Percentiles rank a stretch among this genome's conserved stretches.
These are phyloP conservation scores for Alnus rubra DNA, from an alignment of 306 rosid species.

Conservation along the genomic window DNA sequence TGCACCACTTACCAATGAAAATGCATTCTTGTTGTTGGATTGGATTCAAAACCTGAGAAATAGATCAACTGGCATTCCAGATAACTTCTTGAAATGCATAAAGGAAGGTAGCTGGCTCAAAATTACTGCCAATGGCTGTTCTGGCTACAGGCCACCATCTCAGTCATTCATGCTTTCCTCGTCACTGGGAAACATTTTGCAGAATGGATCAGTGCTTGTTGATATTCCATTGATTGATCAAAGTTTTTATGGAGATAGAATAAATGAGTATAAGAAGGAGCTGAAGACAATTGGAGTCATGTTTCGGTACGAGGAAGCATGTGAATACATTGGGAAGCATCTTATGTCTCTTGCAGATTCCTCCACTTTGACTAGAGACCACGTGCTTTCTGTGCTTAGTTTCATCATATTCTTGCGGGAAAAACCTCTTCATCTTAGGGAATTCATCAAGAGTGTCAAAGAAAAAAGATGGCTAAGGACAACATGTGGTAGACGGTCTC, in stretches of 20 bases:
- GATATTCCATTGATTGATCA: slow-evolving; percentile 70
- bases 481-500: slow-evolving; percentile 48
- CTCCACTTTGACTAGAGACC: slow-evolving; percentile 32
- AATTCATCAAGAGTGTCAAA: slow-evolving; percentile 45
- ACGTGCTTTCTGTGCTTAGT: slow-evolving; percentile 48
- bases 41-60: slow-evolving; percentile 53
- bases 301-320: slow-evolving; percentile 62
- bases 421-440: slow-evolving; percentile 16
- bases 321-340: slow-evolving; percentile 55
- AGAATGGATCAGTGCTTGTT: slow-evolving; percentile 51
- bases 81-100: slow-evolving; percentile 47
- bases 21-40: slow-evolving; percentile 57
- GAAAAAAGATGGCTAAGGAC: slow-evolving; percentile 61
- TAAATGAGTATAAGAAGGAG: slow-evolving; percentile 53
- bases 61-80: slow-evolving; percentile 15
- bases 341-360: slow-evolving; percentile 56
- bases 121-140: slow-evolving; percentile 40
- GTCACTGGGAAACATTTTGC: slow-evolving; percentile 52
- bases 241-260: slow-evolving; percentile 43
- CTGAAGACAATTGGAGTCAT: slow-evolving; percentile 66
- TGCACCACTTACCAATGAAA: slow-evolving; percentile 52
- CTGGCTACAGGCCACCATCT: slow-evolving; percentile 52
- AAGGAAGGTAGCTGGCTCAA: slow-evolving; percentile 68
- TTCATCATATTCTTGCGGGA: slow-evolving; percentile 53
- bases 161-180: slow-evolving; percentile 55